A percentile compares a stretch with the other conserved stretches of the same genome.
phyloP scores from a whole-genome alignment of 441 rosid species.

The Kokia cookei region DNA sequence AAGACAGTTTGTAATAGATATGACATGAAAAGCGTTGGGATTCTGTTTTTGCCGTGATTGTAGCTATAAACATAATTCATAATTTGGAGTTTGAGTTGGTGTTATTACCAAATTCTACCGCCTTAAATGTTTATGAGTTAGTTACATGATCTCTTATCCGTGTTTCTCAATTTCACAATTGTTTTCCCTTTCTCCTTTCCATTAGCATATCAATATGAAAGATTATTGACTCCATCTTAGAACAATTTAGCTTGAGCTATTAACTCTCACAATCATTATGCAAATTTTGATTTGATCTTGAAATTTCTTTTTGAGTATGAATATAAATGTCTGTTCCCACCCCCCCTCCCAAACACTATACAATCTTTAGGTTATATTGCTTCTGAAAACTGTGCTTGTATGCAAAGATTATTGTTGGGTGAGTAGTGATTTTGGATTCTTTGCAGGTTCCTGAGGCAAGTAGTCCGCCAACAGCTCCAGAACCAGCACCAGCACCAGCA shows the following conservation, averaged over 20 bases:
- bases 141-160: not conserved
- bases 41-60: not conserved
- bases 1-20: not conserved
- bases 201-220: not conserved
- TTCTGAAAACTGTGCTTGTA: not conserved
- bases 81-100: not conserved
- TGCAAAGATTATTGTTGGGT: not conserved
- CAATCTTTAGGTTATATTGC: not conserved
- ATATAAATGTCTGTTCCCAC: not conserved
- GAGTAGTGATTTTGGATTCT: not conserved
- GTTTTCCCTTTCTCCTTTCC: not conserved
- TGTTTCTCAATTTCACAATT: not conserved
- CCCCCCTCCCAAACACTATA: not conserved
- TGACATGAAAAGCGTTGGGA: not conserved
- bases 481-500: slow-evolving; percentile 34
- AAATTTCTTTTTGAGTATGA: not conserved
- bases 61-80: not conserved
- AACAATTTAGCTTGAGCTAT: not conserved
- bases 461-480: slow-evolving; percentile 34
- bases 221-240: too few relatives aligned
- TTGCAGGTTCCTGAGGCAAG: slow-evolving; percentile 43
- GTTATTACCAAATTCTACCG: not conserved
- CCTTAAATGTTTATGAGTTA: not conserved
- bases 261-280: not conserved
- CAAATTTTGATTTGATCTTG: not conserved